Conservation (phyloP, 305 asterid species). For the Stenogyne calaminthoides region DNA sequence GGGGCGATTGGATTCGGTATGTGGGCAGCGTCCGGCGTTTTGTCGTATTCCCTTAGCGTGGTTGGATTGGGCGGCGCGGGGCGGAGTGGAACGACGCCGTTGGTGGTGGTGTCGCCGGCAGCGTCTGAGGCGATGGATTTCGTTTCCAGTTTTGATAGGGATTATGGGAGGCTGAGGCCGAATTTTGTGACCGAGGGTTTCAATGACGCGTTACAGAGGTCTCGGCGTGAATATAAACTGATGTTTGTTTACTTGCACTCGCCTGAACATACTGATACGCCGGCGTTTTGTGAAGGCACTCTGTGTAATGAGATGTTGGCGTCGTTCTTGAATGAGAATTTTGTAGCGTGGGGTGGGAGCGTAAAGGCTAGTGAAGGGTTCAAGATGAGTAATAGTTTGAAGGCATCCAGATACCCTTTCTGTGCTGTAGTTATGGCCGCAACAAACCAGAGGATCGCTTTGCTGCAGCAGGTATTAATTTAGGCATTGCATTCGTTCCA, state of each 20-base stretch:
- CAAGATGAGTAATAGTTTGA: constrained; percentile 96
- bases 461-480: constrained; percentile 85
- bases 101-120: constrained; percentile 64
- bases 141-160: constrained; percentile 71
- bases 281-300: constrained; percentile 69
- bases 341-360: constrained; percentile 95
- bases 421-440: constrained; percentile 98
- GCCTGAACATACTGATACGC: constrained; percentile 90
- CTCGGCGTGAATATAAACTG: constrained; percentile 78
- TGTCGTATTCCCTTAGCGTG: constrained; percentile 73
- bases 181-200: constrained; percentile 80
- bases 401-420: constrained; percentile 89
- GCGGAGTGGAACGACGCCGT: constrained; percentile 52
- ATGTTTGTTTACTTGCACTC: constrained; percentile 97
- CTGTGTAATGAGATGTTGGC: constrained; percentile 68
- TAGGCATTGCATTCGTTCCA: neutral
- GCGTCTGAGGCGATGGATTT: constrained; percentile 76
- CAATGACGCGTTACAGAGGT: constrained; percentile 94
- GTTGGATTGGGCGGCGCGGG: constrained; percentile 55
- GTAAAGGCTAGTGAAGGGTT: constrained; percentile 93
- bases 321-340: constrained; percentile 85
- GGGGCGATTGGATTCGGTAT: constrained; percentile 83
- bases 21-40: constrained; percentile 89
- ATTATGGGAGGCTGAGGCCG: constrained; percentile 64
- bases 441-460: constrained; percentile 89